A percentile compares a stretch with the other conserved stretches of the same genome.
These are phyloP conservation scores for Cyberlindnera saturnus DNA, from an alignment of 805 yeast genomes.

Conservation along the genomic window DNA sequence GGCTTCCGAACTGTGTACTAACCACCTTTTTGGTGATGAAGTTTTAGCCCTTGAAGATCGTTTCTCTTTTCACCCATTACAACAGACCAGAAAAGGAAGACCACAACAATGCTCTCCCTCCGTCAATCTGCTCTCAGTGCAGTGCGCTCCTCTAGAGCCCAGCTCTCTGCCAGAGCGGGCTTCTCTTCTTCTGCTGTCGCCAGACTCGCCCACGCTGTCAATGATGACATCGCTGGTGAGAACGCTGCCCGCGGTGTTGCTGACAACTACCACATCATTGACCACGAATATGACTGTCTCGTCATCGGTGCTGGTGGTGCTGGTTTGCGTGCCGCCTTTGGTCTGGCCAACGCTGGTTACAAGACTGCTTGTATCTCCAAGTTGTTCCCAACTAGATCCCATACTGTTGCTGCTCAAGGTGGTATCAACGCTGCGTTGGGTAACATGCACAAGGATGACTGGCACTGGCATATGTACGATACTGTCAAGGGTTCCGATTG, in stretches of 20 bases:
- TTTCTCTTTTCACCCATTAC: neutral
- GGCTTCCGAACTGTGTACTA: slow-evolving; percentile 12
- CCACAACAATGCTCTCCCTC: slow-evolving; percentile 19
- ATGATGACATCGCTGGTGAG: slow-evolving; percentile 40
- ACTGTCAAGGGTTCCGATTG: slow-evolving; percentile 99
- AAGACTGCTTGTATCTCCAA: slow-evolving; percentile 97
- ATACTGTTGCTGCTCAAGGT: slow-evolving; percentile 99
- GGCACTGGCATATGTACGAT: slow-evolving; percentile 99
- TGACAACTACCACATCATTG: slow-evolving; percentile 83
- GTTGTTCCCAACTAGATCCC: slow-evolving; percentile 96
- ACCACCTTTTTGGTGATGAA: neutral
- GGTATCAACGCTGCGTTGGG: slow-evolving; percentile 99
- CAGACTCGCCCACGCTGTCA: slow-evolving; percentile 25
- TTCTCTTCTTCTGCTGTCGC: slow-evolving; percentile 20
- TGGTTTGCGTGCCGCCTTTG: slow-evolving; percentile 97
- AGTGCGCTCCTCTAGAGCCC: slow-evolving; percentile 5
- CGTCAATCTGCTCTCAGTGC: slow-evolving; percentile 19
- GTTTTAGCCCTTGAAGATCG: neutral
- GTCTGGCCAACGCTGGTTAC: slow-evolving; percentile 93
- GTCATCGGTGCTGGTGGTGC: slow-evolving; percentile 99
- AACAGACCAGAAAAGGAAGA: neutral
- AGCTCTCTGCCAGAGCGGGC: slow-evolving; percentile 2
- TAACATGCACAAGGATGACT: slow-evolving; percentile 95
- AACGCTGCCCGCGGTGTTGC: slow-evolving; percentile 49
- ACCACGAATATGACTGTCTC: slow-evolving; percentile 96